phyloP scores from a whole-genome alignment of 148 eudicot genomes.

The Suaeda aralocaspica region DNA sequence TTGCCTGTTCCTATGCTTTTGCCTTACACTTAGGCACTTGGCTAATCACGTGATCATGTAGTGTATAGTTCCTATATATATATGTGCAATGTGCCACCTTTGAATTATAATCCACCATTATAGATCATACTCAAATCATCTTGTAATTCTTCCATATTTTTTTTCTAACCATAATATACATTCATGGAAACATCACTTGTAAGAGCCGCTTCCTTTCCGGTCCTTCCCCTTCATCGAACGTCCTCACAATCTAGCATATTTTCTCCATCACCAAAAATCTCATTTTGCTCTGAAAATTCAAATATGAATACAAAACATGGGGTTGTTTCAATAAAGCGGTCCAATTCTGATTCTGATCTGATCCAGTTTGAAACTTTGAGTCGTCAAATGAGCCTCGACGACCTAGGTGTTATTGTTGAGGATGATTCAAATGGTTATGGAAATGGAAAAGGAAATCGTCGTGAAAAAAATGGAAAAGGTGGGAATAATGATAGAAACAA shows the following conservation, averaged over 20 bases:
- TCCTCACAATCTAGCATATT: conserved; percentile 7
- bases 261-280: conserved; percentile 14
- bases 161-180: background rate
- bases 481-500: conserved; percentile 6
- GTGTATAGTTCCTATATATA: background rate
- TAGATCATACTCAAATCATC: no score
- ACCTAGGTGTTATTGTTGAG: conserved; percentile 32
- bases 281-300: conserved; percentile 5
- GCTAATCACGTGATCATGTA: conserved; percentile 23
- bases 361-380: conserved; percentile 12
- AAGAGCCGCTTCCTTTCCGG: conserved; percentile 54
- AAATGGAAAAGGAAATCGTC: conserved; percentile 32
- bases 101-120: no score
- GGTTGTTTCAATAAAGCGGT: conserved; percentile 29
- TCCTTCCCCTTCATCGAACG: conserved; percentile 16
- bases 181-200: conserved; percentile 46
- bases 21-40: no score
- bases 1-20: no score
- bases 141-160: background rate
- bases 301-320: background rate
- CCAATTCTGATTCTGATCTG: conserved; percentile 39
- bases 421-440: conserved; percentile 24
- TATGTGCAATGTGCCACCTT: background rate
- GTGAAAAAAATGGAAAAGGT: conserved; percentile 29
- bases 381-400: background rate